Percentiles rank a stretch among this genome's conserved stretches.
phyloP scores from a whole-genome alignment of 2,329 filamentous ascomycete genomes.

The Alternaria gaisen region DNA sequence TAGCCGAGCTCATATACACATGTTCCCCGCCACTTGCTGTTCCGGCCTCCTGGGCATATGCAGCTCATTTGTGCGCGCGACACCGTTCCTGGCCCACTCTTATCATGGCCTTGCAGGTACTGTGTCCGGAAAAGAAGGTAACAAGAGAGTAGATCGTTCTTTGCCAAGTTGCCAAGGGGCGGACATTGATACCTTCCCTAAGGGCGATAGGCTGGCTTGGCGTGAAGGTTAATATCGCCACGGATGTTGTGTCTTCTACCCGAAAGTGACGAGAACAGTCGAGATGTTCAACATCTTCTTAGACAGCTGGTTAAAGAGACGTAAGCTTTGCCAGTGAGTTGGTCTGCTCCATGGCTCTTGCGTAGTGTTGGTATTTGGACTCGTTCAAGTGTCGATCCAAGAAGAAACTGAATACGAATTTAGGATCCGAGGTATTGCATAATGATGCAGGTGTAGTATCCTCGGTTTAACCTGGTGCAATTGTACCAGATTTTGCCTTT shows the following conservation, averaged over 20 bases:
- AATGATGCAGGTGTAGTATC: background rate
- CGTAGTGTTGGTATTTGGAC: background rate
- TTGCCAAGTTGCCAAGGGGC: constrained; percentile 36
- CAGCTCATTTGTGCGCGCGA: constrained; percentile 23
- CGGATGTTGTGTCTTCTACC: background rate
- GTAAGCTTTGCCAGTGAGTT: background rate
- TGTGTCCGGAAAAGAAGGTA: constrained; percentile 46
- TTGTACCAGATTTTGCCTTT: background rate
- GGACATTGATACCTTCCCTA: constrained; percentile 42
- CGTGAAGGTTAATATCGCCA: constrained; percentile 17
- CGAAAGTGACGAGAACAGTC: background rate
- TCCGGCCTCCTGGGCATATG: constrained; percentile 22
- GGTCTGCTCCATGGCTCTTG: background rate
- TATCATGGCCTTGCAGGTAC: constrained; percentile 31
- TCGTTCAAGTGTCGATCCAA: too few relatives aligned
- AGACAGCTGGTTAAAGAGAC: background rate
- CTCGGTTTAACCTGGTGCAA: background rate
- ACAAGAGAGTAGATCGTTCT: constrained; percentile 35
- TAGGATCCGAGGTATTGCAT: background rate
- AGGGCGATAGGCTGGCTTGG: constrained; percentile 34
- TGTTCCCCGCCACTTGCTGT: constrained; percentile 9
- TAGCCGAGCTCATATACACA: constrained; percentile 25
- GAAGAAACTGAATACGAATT: background rate
- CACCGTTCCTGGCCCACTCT: constrained; percentile 27
- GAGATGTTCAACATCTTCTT: background rate